Evolutionary conservation across 2,329 filamentous ascomycete species (phyloP).

Genomic region (Epicoccum nigrum): DNA sequence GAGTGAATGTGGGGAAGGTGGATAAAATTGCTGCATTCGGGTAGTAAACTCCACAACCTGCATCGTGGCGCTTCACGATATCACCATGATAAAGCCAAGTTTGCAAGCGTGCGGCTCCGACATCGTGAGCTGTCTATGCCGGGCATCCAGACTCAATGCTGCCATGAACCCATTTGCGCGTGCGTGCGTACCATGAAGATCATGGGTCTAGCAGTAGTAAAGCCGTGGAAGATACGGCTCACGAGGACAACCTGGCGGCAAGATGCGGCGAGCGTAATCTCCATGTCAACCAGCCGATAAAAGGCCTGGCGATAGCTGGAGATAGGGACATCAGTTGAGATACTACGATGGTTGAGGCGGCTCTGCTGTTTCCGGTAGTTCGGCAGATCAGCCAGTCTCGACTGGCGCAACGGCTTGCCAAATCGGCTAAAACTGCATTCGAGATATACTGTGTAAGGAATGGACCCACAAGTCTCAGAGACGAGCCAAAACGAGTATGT

Average conservation of each 20-base stretch:
- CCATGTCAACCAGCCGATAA: conserved; percentile 6
- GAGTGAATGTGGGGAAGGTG: conserved; percentile 20
- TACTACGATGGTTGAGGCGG: conserved; percentile 1
- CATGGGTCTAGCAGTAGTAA: neutral
- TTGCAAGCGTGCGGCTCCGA: conserved; percentile 21
- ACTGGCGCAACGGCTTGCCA: conserved; percentile 1
- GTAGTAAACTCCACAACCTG: conserved; percentile 21
- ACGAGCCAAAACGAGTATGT: conserved; percentile 2
- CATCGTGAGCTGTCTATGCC: conserved; percentile 11
- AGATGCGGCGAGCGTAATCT: neutral
- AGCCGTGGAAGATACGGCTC: conserved; percentile 14
- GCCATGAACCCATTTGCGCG: neutral
- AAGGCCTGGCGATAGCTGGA: too few relatives aligned
- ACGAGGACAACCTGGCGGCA: conserved; percentile 9
- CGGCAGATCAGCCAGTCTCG: conserved; percentile 5
- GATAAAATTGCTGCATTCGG: conserved; percentile 18
- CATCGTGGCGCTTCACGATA: conserved; percentile 32
- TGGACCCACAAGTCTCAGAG: conserved; percentile 1
- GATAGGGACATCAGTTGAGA: neutral
- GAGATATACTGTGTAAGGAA: neutral
- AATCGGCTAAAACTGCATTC: conserved; percentile 1
- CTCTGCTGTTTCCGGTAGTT: conserved; percentile 15
- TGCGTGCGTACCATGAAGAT: neutral
- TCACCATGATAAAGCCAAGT: conserved; percentile 32
- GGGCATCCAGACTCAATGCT: conserved; percentile 11